Percentiles rank a stretch among this genome's conserved stretches.
These are phyloP conservation scores for Beta vulgaris DNA, from an alignment of 148 eudicot genomes.

Conservation along the genomic window DNA sequence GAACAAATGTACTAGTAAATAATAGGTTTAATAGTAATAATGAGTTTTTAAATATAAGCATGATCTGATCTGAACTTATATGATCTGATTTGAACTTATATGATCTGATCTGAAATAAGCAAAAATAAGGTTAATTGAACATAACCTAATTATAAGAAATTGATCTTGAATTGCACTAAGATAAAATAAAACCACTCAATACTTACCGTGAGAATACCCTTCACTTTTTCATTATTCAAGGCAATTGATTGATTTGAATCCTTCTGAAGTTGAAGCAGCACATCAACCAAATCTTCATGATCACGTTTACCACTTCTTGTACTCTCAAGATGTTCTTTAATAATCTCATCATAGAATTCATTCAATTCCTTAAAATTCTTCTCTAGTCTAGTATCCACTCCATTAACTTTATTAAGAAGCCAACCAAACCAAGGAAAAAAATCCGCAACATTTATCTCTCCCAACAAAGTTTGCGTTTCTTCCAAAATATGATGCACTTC, in stretches of 20 bases:
- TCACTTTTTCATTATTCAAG: constrained; percentile 36
- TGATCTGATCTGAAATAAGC: no score
- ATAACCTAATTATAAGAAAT: no score
- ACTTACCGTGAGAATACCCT: constrained; percentile 49
- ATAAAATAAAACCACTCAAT: not conserved
- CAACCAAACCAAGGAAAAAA: constrained; percentile 55
- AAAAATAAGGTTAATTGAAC: no score
- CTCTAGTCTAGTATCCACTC: constrained; percentile 40
- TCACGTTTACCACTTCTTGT: constrained; percentile 10
- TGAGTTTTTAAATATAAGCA: no score
- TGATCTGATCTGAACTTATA: no score
- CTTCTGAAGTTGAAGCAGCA: constrained; percentile 44
- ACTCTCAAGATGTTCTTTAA: constrained; percentile 37
- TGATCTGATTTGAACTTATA: no score
- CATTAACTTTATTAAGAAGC: constrained; percentile 49
- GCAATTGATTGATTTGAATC: constrained; percentile 37
- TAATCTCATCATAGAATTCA: constrained; percentile 33
- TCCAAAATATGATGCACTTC: constrained; percentile 28
- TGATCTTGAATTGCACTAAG: no score
- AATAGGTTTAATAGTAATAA: no score
- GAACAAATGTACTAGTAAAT: no score
- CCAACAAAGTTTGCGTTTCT: constrained; percentile 35
- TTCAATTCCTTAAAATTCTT: constrained; percentile 36
- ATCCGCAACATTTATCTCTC: constrained; percentile 50
- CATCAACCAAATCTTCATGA: constrained; percentile 49